Conservation (phyloP, 208 protist genomes). For the Trypanosoma avium region DNA sequence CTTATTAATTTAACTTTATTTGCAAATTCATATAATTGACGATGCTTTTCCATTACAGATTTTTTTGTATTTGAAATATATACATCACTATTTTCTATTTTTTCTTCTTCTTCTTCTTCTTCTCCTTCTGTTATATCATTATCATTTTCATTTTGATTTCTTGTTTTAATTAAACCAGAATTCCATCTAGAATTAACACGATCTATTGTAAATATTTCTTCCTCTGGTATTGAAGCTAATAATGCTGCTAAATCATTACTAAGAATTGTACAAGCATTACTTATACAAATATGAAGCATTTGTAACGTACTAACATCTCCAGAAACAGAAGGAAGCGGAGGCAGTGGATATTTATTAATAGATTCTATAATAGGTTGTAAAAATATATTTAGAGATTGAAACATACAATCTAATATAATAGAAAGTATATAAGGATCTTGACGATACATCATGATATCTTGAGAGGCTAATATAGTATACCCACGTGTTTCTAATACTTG, state of each 20-base stretch:
- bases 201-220: neutral
- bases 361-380: slow-evolving; percentile 32
- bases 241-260: slow-evolving; percentile 49
- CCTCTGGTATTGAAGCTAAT: slow-evolving; percentile 48
- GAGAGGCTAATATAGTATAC: slow-evolving; percentile 50
- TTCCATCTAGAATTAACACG: neutral
- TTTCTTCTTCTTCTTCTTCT: slow-evolving; percentile 4
- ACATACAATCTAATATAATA: slow-evolving; percentile 48
- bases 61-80: neutral
- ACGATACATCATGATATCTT: slow-evolving; percentile 63
- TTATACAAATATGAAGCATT: slow-evolving; percentile 72
- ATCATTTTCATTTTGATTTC: neutral
- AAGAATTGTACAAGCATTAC: slow-evolving; percentile 65
- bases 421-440: slow-evolving; percentile 55
- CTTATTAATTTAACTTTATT: slow-evolving; percentile 32
- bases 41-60: slow-evolving; percentile 17
- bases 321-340: slow-evolving; percentile 69
- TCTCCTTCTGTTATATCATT: neutral
- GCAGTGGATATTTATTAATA: slow-evolving; percentile 40
- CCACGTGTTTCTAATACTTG: slow-evolving; percentile 43
- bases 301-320: slow-evolving; percentile 49
- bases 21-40: slow-evolving; percentile 39
- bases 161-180: neutral
- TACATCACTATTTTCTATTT: neutral
- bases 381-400: slow-evolving; percentile 44